phyloP scores from a whole-genome alignment of 179 eudicot genomes.

The Amaranthus tricolor region DNA sequence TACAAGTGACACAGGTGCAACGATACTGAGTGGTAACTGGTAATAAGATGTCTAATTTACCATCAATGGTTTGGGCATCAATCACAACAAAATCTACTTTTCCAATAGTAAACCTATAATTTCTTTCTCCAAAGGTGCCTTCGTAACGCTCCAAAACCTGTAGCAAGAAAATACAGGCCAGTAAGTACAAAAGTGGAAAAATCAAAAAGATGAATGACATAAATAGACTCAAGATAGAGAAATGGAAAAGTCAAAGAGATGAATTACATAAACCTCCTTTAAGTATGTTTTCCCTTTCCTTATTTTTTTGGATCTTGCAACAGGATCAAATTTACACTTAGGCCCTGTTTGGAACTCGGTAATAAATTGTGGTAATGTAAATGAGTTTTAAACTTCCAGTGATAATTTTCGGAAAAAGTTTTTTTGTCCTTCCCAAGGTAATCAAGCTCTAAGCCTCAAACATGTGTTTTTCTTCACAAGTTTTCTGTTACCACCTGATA shows the following conservation, averaged over 20 bases:
- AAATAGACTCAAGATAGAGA: neutral
- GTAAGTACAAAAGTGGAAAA: neutral
- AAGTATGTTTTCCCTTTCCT: neutral
- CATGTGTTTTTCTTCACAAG: no score
- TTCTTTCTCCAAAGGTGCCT: conserved; percentile 67
- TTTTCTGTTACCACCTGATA: no score
- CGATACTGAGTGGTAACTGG: conserved; percentile 1
- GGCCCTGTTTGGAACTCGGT: neutral
- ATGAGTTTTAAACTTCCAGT: no score
- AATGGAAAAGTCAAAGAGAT: neutral
- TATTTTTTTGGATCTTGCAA: neutral
- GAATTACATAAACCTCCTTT: neutral
- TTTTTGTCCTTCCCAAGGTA: no score
- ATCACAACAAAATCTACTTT: conserved; percentile 77
- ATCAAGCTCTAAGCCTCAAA: no score
- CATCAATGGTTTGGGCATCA: conserved; percentile 91
- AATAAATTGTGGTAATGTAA: no score
- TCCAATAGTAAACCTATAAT: conserved; percentile 60
- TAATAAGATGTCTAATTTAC: conserved; percentile 28
- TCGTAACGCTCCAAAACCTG: conserved; percentile 83
- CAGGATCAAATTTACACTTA: neutral
- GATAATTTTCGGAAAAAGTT: no score
- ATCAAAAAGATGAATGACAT: neutral
- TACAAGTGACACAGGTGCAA: neutral
- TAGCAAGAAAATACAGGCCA: conserved; percentile 13